Evolutionary conservation across 2,329 filamentous ascomycete species (phyloP).

Genomic region (Fonsecaea erecta): DNA sequence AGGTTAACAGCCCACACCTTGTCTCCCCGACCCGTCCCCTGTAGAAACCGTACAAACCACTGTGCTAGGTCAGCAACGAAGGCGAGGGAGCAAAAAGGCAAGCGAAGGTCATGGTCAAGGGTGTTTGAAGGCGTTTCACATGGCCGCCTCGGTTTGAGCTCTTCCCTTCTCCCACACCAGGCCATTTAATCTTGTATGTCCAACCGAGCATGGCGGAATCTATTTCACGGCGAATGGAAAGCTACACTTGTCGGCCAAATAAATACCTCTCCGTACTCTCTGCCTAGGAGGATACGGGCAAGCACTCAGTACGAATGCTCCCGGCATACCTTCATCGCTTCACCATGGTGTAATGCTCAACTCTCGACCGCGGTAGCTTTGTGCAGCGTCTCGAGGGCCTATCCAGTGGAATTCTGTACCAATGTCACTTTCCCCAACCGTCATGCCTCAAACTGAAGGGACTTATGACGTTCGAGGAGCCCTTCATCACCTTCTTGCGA

Average conservation of each 20-base stretch:
- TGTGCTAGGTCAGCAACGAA: background rate
- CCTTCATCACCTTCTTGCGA: background rate
- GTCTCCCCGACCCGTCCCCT: too few relatives aligned
- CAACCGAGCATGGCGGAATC: background rate
- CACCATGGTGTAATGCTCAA: too few relatives aligned
- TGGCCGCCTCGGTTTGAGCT: background rate
- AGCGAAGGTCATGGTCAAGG: background rate
- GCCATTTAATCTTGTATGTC: background rate
- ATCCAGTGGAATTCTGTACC: background rate
- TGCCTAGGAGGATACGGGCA: too few relatives aligned
- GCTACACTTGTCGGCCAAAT: background rate
- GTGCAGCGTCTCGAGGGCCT: background rate
- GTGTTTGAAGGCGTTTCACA: background rate
- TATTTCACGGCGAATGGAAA: background rate
- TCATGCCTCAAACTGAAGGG: background rate
- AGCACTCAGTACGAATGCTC: too few relatives aligned
- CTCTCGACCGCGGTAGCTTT: too few relatives aligned
- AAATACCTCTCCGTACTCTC: background rate
- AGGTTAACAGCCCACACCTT: background rate
- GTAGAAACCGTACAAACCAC: too few relatives aligned
- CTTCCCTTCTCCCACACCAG: background rate
- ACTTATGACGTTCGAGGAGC: background rate
- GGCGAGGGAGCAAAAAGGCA: background rate
- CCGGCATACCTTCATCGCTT: too few relatives aligned
- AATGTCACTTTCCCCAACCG: background rate